Percentiles rank a stretch among this genome's conserved stretches.
These are phyloP conservation scores for Rhodotorula graminis DNA, from an alignment of 768 basidiomycete genomes.

Conservation along the genomic window DNA sequence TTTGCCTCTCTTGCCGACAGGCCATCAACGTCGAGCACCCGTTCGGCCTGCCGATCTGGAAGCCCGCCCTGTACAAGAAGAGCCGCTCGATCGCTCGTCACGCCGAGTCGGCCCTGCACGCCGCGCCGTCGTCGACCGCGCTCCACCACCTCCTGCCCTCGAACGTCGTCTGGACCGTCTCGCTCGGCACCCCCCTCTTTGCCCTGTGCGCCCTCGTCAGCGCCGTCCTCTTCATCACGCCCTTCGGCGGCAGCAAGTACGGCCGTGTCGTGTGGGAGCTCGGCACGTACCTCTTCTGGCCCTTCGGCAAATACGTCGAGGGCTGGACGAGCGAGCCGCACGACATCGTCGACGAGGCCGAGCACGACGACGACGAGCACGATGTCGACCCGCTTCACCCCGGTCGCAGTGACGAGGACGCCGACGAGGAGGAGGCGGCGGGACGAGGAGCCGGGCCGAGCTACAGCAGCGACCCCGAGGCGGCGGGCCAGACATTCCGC, in stretches of 20 bases:
- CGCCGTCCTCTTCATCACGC: conserved; percentile 63
- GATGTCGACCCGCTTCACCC: background rate
- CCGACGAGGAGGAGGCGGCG: background rate
- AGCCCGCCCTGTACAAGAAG: conserved; percentile 97
- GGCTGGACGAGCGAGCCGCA: conserved; percentile 54
- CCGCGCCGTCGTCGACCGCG: conserved; percentile 83
- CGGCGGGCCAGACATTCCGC: conserved; percentile 2
- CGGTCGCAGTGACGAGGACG: background rate
- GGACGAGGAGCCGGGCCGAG: background rate
- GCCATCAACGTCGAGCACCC: conserved; percentile 96
- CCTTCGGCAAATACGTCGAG: conserved; percentile 95
- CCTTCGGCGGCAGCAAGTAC: conserved; percentile 77
- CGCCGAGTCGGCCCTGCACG: conserved; percentile 90
- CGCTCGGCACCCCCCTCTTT: conserved; percentile 92
- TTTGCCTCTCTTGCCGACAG: conserved; percentile 42
- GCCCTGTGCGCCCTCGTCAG: conserved; percentile 65
- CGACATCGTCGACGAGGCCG: conserved; percentile 43
- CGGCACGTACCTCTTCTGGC: conserved; percentile 96
- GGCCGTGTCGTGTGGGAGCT: conserved; percentile 81
- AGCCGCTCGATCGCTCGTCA: conserved; percentile 90
- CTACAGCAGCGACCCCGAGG: conserved; percentile 24
- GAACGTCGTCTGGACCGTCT: conserved; percentile 83
- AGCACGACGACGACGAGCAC: conserved; percentile 38
- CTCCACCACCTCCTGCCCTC: conserved; percentile 89
- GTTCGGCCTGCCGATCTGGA: conserved; percentile 99